Conservation (phyloP, 108 stramenopile species). For the Cyclotella sp. region DNA sequence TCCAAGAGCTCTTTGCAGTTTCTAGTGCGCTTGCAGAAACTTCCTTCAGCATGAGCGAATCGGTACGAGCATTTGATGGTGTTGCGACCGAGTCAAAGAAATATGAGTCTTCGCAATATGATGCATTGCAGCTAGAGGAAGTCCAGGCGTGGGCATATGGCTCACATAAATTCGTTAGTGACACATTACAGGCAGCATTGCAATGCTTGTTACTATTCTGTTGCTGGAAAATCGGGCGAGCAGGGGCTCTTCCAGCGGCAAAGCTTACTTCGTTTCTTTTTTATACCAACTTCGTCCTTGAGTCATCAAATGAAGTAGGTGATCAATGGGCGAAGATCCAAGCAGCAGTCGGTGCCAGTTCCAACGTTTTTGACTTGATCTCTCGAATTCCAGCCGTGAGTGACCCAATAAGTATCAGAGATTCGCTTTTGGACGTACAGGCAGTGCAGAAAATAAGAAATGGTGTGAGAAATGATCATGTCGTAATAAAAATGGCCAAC, state of each 20-base stretch:
- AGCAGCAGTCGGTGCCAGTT: slow-evolving; percentile 80
- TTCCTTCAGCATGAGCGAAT: slow-evolving; percentile 86
- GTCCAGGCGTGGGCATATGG: slow-evolving; percentile 90
- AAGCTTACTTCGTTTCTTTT: slow-evolving; percentile 83
- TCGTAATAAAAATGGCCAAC: slow-evolving; percentile 68
- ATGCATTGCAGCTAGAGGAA: slow-evolving; percentile 80
- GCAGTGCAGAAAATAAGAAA: slow-evolving; percentile 37
- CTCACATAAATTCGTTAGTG: slow-evolving; percentile 81
- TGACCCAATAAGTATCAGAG: slow-evolving; percentile 58
- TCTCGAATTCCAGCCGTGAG: slow-evolving; percentile 68
- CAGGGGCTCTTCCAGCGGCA: slow-evolving; percentile 66
- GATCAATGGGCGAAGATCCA: slow-evolving; percentile 92
- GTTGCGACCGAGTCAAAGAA: slow-evolving; percentile 65
- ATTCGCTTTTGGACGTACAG: slow-evolving; percentile 44
- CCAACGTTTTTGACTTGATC: slow-evolving; percentile 86
- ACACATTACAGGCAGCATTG: slow-evolving; percentile 69
- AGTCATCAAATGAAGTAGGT: slow-evolving; percentile 85
- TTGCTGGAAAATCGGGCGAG: slow-evolving; percentile 72
- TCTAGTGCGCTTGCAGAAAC: slow-evolving; percentile 87
- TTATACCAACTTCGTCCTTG: slow-evolving; percentile 83
- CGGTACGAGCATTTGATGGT: slow-evolving; percentile 84
- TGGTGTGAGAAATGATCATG: slow-evolving; percentile 16
- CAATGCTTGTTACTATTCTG: slow-evolving; percentile 66
- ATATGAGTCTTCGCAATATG: slow-evolving; percentile 76
- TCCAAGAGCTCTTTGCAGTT: slow-evolving; percentile 80